Percentiles rank a stretch among this genome's conserved stretches.
Conservation (phyloP, 768 basidiomycete genomes). For the Peribolospora kevripleyi region DNA sequence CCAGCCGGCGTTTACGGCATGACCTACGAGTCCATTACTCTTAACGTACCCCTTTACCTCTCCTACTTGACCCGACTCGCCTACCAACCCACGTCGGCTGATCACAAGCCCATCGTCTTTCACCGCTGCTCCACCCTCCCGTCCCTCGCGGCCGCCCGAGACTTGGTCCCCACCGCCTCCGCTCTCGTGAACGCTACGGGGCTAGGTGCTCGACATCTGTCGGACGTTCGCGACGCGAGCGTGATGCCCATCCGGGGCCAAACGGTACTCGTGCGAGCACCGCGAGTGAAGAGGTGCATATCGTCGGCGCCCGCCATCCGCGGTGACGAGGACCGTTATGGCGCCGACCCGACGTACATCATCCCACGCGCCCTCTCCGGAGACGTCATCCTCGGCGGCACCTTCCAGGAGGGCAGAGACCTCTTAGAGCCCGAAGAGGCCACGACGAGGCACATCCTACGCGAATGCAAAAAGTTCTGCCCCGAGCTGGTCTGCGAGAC, state of each 20-base stretch:
- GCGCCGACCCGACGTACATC: no score
- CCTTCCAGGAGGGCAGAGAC: no score
- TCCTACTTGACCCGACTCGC: constrained; percentile 23
- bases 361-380: no score
- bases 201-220: constrained; percentile 20
- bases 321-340: no score
- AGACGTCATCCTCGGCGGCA: no score
- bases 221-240: constrained; percentile 53
- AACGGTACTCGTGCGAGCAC: constrained; percentile 48
- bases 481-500: no score
- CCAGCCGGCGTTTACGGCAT: constrained; percentile 18
- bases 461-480: no score
- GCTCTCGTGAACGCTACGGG: constrained; percentile 36
- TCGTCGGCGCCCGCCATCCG: no score
- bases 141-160: constrained; percentile 28
- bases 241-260: constrained; percentile 65
- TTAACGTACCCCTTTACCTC: constrained; percentile 31
- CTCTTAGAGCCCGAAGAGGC: no score
- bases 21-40: constrained; percentile 26
- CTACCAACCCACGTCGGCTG: constrained; percentile 15
- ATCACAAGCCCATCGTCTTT: constrained; percentile 21
- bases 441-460: no score
- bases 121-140: constrained; percentile 25
- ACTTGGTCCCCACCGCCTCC: constrained; percentile 20
- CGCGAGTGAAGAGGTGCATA: constrained; percentile 28